Conservation (phyloP, 2,329 filamentous ascomycete species). For the Cephalotrichum gorgonifer region DNA sequence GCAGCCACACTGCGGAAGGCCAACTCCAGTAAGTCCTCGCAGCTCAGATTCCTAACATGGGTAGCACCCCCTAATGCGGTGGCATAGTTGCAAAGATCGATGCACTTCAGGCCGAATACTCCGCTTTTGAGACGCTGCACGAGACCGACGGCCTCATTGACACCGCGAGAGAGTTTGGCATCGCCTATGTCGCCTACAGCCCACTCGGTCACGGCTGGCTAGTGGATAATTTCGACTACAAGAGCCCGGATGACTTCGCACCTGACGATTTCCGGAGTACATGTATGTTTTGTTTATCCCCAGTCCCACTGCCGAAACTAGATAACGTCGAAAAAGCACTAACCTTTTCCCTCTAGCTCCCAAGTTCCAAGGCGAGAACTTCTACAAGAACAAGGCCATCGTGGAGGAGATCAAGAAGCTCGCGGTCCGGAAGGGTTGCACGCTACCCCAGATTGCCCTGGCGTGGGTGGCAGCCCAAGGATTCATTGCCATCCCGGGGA, state of each 20-base stretch:
- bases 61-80: no score
- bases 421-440: conserved; percentile 19
- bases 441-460: conserved; percentile 23
- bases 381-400: conserved; percentile 30
- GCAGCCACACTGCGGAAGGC: conserved; percentile 31
- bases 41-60: no score
- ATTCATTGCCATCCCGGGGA: conserved; percentile 34
- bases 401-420: conserved; percentile 29
- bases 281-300: conserved; percentile 13
- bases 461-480: conserved; percentile 28
- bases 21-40: conserved; percentile 29
- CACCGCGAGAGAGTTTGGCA: conserved; percentile 25
- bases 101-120: conserved; percentile 35
- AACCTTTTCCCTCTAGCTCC: conserved; percentile 10
- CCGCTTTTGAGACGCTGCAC: conserved; percentile 28
- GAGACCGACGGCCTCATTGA: conserved; percentile 28
- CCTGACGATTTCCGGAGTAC: conserved; percentile 27
- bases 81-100: conserved; percentile 36
- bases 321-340: conserved; percentile 13
- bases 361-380: conserved; percentile 31
- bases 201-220: conserved; percentile 36
- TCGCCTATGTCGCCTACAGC: conserved; percentile 34
- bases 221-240: conserved; percentile 29
- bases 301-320: neutral
- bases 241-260: conserved; percentile 33